Evolutionary conservation across 106 monocot genomes (phyloP).

Genomic region (Phalaenopsis aphrodite): DNA sequence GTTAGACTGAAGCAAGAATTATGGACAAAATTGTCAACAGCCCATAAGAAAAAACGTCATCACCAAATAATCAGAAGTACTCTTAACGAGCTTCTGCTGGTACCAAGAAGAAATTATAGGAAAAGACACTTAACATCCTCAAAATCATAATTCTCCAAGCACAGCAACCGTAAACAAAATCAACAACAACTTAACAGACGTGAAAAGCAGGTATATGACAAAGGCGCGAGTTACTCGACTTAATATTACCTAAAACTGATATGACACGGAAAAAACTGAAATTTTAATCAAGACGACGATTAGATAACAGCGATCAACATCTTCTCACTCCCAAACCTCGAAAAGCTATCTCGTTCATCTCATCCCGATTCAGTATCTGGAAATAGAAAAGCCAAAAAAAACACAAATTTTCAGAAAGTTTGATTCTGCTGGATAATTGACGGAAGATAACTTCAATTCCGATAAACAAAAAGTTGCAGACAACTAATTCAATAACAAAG

Average conservation of each 20-base stretch:
- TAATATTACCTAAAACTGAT: neutral
- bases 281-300: neutral
- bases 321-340: neutral
- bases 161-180: no score
- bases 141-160: neutral
- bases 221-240: neutral
- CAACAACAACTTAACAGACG: neutral
- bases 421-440: neutral
- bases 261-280: neutral
- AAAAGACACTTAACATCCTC: neutral
- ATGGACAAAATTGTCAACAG: neutral
- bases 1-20: neutral
- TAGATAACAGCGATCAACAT: neutral
- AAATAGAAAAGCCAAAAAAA: neutral
- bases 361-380: neutral
- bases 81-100: neutral
- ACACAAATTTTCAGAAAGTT: neutral
- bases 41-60: neutral
- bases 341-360: neutral
- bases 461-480: neutral
- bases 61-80: neutral
- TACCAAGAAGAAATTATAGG: neutral
- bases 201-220: neutral
- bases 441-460: neutral
- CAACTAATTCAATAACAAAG: neutral